Conservation (phyloP, 768 basidiomycete genomes). For the Pleurotus platypus region DNA sequence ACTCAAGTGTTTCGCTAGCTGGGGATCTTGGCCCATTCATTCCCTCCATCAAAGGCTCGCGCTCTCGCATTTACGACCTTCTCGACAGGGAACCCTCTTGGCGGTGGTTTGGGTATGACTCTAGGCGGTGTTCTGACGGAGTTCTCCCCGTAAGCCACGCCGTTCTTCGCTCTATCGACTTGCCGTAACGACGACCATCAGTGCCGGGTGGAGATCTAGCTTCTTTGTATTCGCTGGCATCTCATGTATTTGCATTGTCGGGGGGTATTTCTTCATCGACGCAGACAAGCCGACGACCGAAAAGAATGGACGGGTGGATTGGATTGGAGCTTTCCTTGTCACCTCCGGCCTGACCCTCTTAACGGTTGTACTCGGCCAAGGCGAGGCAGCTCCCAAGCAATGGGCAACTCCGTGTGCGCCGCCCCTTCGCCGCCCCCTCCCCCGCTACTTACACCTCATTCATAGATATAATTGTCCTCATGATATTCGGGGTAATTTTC, state of each 20-base stretch:
- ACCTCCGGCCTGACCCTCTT: conserved; percentile 68
- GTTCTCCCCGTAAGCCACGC: conserved; percentile 29
- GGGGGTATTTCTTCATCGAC: conserved; percentile 61
- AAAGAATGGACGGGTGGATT: conserved; percentile 57
- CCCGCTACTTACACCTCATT: conserved; percentile 14
- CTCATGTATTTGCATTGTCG: conserved; percentile 44
- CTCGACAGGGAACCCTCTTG: conserved; percentile 80
- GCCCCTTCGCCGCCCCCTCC: background rate
- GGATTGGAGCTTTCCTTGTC: conserved; percentile 65
- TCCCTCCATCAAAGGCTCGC: conserved; percentile 62
- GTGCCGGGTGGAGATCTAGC: conserved; percentile 63
- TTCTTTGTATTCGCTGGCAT: conserved; percentile 60
- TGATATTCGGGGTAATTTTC: conserved; percentile 59
- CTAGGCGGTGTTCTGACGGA: conserved; percentile 75
- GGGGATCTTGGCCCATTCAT: conserved; percentile 79
- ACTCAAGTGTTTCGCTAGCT: conserved; percentile 35
- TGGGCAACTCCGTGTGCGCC: conserved; percentile 50
- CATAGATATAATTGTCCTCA: conserved; percentile 65
- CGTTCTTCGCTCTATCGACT: conserved; percentile 1
- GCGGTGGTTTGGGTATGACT: conserved; percentile 65
- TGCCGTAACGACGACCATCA: conserved; percentile 12
- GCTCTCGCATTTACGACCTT: conserved; percentile 82
- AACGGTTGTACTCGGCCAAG: conserved; percentile 71
- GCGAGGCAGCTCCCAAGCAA: conserved; percentile 48
- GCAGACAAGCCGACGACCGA: conserved; percentile 44